Conservation (phyloP, 2,329 filamentous ascomycete species). For the Xylaria sp. region DNA sequence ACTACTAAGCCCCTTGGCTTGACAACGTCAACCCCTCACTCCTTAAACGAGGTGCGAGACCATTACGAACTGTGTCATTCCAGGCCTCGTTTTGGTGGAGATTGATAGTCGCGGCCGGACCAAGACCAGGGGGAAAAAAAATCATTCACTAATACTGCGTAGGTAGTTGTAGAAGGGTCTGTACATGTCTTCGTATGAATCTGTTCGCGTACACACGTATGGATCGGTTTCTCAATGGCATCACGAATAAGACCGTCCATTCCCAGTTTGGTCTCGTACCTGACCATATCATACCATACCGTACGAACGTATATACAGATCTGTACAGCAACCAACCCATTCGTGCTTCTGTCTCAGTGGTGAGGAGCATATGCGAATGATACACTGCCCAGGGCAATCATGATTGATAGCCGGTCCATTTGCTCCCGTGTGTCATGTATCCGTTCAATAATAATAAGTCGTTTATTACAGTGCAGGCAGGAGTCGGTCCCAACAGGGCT, state of each 20-base stretch:
- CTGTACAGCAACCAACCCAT: too few relatives aligned
- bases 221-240: background rate
- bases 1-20: too few relatives aligned
- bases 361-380: slow-evolving; percentile 3
- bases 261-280: background rate
- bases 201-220: background rate
- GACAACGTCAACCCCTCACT: slow-evolving; percentile 5
- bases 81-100: slow-evolving; percentile 11
- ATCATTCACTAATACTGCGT: too few relatives aligned
- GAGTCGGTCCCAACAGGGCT: too few relatives aligned
- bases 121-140: background rate
- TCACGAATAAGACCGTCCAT: background rate
- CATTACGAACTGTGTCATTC: slow-evolving; percentile 19
- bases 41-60: slow-evolving; percentile 8
- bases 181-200: background rate
- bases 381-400: slow-evolving; percentile 5
- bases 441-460: background rate
- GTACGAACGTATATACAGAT: too few relatives aligned
- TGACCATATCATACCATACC: background rate
- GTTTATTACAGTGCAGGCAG: slow-evolving; percentile 8
- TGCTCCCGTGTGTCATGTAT: slow-evolving; percentile 1
- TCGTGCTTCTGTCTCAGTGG: background rate
- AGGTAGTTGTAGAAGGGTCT: too few relatives aligned
- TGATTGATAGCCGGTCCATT: slow-evolving; percentile 4
- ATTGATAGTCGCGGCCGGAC: slow-evolving; percentile 1